Conservation (phyloP, 2,329 filamentous ascomycete genomes). For the Colletotrichum cereale region DNA sequence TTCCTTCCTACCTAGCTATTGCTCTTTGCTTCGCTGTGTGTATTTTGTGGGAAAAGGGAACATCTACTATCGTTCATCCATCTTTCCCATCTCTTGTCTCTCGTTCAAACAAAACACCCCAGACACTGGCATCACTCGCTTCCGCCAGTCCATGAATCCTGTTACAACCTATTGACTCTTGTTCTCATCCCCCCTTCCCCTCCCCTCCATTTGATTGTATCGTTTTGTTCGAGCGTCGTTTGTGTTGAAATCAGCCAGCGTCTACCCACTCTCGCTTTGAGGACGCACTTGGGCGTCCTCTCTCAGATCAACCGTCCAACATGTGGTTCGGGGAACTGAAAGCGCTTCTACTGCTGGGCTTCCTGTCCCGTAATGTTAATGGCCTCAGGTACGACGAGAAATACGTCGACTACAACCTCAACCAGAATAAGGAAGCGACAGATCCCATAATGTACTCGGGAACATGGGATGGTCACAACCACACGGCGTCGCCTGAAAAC, state of each 20-base stretch:
- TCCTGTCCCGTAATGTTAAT: conserved; percentile 40
- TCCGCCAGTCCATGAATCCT: conserved; percentile 31
- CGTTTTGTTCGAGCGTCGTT: conserved; percentile 11
- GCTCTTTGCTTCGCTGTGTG: conserved; percentile 23
- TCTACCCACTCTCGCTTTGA: conserved; percentile 31
- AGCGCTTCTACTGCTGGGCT: conserved; percentile 34
- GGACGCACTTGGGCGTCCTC: conserved; percentile 36
- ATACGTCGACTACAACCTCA: conserved; percentile 68
- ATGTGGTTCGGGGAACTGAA: conserved; percentile 37
- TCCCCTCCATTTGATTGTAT: neutral
- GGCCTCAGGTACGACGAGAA: conserved; percentile 46
- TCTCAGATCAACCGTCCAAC: conserved; percentile 27
- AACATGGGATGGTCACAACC: conserved; percentile 65
- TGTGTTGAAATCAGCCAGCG: conserved; percentile 27
- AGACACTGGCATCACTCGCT: conserved; percentile 38
- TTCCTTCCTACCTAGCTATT: conserved; percentile 34
- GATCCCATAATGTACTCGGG: conserved; percentile 70
- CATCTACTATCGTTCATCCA: conserved; percentile 35
- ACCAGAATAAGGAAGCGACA: conserved; percentile 67
- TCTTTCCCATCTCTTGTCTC: conserved; percentile 35
- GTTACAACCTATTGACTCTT: conserved; percentile 18
- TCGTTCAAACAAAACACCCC: conserved; percentile 28
- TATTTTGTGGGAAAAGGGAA: conserved; percentile 36
- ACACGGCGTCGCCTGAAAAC: conserved; percentile 67
- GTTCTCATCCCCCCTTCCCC: neutral